These are phyloP conservation scores for Aureobasidium sp. DNA, from an alignment of 2,329 filamentous ascomycete genomes.

Conservation along the genomic window DNA sequence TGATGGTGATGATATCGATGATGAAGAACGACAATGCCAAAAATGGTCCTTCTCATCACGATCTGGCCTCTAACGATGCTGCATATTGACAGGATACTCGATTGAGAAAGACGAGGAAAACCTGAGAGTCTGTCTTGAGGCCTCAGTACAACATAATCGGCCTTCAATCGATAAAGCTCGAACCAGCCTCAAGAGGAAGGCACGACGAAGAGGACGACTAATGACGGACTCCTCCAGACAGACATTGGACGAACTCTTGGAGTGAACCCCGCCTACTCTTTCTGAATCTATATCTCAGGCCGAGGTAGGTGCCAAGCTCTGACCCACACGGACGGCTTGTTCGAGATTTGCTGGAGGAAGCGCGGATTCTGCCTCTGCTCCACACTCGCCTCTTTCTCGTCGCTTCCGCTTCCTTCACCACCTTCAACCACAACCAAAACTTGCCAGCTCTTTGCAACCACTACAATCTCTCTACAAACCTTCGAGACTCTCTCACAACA, in stretches of 20 bases:
- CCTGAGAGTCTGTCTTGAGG: not conserved
- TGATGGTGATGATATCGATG: not conserved
- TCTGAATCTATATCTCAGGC: not conserved
- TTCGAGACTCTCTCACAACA: constrained; percentile 12
- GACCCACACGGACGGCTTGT: not conserved
- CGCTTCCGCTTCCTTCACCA: not conserved
- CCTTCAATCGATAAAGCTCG: not conserved
- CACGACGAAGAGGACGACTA: not conserved
- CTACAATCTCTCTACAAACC: not conserved
- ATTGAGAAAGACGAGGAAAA: no score
- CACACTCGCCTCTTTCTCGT: constrained; percentile 10
- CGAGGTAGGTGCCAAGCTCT: not conserved
- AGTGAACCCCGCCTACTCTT: constrained; percentile 3
- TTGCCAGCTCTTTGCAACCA: not conserved
- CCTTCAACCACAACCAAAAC: constrained; percentile 4
- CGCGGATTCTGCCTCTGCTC: constrained; percentile 7
- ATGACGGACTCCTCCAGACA: not conserved
- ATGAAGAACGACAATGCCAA: not conserved
- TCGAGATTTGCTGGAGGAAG: constrained; percentile 8
- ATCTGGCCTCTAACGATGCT: not conserved
- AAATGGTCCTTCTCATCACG: not conserved
- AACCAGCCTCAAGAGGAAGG: not conserved
- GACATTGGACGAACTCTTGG: not conserved
- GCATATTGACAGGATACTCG: not conserved
- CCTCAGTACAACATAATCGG: not conserved